These are phyloP conservation scores for Ophiostoma quercus DNA, from an alignment of 2,329 filamentous ascomycete species.

Conservation along the genomic window DNA sequence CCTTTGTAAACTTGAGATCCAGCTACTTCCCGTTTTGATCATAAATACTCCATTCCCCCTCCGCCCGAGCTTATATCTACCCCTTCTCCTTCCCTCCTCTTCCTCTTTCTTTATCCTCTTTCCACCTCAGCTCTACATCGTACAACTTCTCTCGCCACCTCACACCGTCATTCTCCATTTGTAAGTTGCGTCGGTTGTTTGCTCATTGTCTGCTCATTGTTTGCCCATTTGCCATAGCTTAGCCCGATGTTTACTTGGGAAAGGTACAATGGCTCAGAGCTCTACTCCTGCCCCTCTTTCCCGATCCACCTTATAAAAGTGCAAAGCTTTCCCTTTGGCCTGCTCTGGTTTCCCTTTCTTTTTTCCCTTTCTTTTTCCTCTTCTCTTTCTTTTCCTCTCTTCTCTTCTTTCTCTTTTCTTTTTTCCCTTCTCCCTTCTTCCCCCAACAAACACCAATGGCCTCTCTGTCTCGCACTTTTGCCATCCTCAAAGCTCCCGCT, in stretches of 20 bases:
- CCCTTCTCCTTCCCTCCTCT: conserved; percentile 7
- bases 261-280: not conserved
- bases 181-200: not conserved
- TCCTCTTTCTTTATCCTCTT: not conserved
- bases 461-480: conserved; percentile 19
- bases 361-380: not conserved
- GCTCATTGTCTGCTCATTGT: not conserved
- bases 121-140: conserved; percentile 6
- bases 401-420: not conserved
- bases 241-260: not conserved
- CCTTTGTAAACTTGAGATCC: not conserved
- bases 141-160: not conserved
- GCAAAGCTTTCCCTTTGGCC: conserved; percentile 7
- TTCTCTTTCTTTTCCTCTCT: not conserved
- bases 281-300: conserved; percentile 9
- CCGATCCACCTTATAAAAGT: conserved; percentile 7
- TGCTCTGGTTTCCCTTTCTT: not conserved
- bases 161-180: not conserved
- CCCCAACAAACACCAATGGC: conserved; percentile 17
- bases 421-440: not conserved
- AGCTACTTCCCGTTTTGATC: conserved; percentile 10
- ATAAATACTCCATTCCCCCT: conserved; percentile 23
- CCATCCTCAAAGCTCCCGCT: conserved; percentile 20
- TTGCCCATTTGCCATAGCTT: not conserved
- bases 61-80: conserved; percentile 12